Conservation (phyloP, 495 filamentous ascomycete genomes). For the Baudoinia panamericana region DNA sequence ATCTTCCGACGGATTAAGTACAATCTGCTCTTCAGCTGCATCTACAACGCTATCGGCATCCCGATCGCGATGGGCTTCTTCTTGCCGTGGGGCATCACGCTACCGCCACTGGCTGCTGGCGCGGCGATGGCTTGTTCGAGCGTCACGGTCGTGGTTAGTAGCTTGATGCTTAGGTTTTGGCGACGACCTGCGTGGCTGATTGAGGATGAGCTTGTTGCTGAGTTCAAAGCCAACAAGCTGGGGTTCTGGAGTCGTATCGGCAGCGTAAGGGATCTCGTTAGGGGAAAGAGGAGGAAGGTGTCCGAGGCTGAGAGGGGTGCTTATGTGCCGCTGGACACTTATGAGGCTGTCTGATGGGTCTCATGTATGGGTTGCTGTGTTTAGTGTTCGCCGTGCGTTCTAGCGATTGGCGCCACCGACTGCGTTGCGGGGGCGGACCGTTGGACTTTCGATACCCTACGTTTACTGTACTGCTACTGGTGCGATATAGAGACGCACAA, state of each 20-base stretch:
- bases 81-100: slow-evolving; percentile 70
- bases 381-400: too few species aligned
- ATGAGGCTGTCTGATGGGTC: slow-evolving; percentile 20
- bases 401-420: too few species aligned
- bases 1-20: slow-evolving; percentile 91
- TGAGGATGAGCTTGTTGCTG: slow-evolving; percentile 35
- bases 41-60: slow-evolving; percentile 84
- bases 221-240: slow-evolving; percentile 6
- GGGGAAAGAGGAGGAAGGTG: slow-evolving; percentile 23
- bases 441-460: too few species aligned
- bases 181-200: slow-evolving; percentile 81
- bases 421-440: too few species aligned
- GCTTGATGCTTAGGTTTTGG: slow-evolving; percentile 78
- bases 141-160: slow-evolving; percentile 78
- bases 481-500: too few species aligned
- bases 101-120: slow-evolving; percentile 91
- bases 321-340: slow-evolving; percentile 19
- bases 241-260: slow-evolving; percentile 16
- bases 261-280: slow-evolving; percentile 29
- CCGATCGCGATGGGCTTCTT: slow-evolving; percentile 96
- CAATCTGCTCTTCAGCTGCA: slow-evolving; percentile 81
- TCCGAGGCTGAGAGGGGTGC: slow-evolving; percentile 19
- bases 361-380: too few species aligned
- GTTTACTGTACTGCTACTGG: too few species aligned
- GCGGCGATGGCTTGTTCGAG: slow-evolving; percentile 87